Base-by-base conservation (phyloP, 352 stramenopile species). In the Bremia lactucae region DNA sequence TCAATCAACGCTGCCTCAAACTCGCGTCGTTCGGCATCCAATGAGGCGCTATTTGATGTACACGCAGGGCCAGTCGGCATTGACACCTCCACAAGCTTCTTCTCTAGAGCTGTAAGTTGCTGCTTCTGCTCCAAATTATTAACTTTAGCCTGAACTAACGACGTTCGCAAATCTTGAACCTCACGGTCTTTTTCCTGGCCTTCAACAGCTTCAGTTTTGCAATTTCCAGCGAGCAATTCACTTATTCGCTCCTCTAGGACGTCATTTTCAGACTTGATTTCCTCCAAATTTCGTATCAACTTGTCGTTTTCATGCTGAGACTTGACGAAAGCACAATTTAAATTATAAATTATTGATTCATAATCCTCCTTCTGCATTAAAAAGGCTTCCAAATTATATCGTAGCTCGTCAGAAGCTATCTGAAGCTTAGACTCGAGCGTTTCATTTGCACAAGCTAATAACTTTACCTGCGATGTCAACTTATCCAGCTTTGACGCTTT, bases 1-100 rank as follows among this genome's bases (percentile, higher is more conserved):
- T 82, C 69, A 26, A 77, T 79, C 45, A 82, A 49, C 29, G 69
- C 67, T 0, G 61, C 51, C 31, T 82, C 66, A 13, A 77, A 79
- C 52, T 82, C 69, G 7, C 73, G 71, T 8, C 67, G 66, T 28
- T 82, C 66, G n/a, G 62, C 49, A 7, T 82, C 69, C 2, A 70
- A 54, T 6, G 65, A 55, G 2, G 50, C 53, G 7, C 28, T 60
- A 19, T 48, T 68, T 15, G 56, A 43, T 5, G 48, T 47, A 9
- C 40, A 56, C 2, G 49, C 35, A 35, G 46, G 44, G 11, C 55
- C 49, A 15, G 48, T 55, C 0, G 61, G 56, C 28, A 62, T 71
- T 20, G 66, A 71, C 2, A 74, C 66, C 11, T 60, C 52, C n/a
- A 72, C 62, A 8, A 82, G 45, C 28, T 82, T 82, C 31, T 72